Evolutionary conservation across 1,139 yeast species (phyloP).

Genomic region (Debaryomyces sp.): DNA sequence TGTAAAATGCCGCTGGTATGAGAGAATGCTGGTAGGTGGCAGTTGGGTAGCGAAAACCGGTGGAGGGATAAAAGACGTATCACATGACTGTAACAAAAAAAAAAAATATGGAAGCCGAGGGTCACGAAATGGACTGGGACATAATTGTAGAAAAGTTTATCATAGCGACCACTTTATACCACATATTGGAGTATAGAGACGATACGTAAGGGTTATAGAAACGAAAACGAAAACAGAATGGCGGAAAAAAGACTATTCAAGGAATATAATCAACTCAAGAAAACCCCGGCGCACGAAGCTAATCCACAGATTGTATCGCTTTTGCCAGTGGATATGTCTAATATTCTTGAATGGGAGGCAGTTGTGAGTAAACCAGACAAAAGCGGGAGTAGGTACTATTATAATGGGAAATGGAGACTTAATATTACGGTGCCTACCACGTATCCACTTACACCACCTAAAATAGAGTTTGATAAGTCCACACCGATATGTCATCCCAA

Average conservation of each 20-base stretch:
- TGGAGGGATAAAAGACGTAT: not conserved
- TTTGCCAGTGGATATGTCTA: conserved; percentile 46
- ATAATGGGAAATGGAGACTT: conserved; percentile 61
- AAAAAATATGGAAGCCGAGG: not conserved
- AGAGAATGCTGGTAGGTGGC: not conserved
- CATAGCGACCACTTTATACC: not conserved
- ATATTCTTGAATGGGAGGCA: conserved; percentile 63
- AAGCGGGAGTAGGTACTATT: conserved; percentile 45
- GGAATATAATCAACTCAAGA: conserved; percentile 28
- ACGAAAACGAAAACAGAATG: conserved; percentile 16
- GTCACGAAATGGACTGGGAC: not conserved
- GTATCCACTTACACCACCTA: conserved; percentile 78
- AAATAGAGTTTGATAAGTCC: conserved; percentile 44
- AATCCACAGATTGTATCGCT: conserved; percentile 45
- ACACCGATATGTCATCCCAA: conserved; percentile 75
- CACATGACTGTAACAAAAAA: not conserved
- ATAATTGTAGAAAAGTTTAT: not conserved
- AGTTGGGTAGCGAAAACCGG: not conserved
- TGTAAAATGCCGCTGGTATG: not conserved
- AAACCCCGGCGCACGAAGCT: conserved; percentile 20
- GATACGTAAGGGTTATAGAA: not conserved
- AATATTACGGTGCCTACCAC: conserved; percentile 50
- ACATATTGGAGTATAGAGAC: not conserved
- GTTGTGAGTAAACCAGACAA: conserved; percentile 55
- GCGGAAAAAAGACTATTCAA: conserved; percentile 35